Conservation (phyloP, 495 filamentous ascomycete species). For the Physcia stellaris region DNA sequence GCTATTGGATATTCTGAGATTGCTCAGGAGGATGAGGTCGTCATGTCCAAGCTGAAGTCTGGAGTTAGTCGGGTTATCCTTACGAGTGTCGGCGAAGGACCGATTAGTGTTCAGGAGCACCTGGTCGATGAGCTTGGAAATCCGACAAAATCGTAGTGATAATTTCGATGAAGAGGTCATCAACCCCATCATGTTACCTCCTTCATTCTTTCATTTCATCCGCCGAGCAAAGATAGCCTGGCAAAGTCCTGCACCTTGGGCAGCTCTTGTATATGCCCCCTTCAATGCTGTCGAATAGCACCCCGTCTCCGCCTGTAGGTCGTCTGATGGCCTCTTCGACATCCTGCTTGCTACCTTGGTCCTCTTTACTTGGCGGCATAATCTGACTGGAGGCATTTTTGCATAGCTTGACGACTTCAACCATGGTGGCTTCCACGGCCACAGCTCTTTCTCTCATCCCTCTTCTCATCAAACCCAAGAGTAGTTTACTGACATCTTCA, state of each 20-base stretch:
- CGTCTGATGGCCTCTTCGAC: constrained; percentile 16
- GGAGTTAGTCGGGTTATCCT: constrained; percentile 81
- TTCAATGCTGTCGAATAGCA: constrained; percentile 28
- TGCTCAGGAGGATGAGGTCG: constrained; percentile 37
- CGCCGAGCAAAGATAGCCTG: constrained; percentile 41
- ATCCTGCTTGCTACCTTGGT: too few species aligned
- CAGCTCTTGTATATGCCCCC: constrained; percentile 18
- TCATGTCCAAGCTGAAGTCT: constrained; percentile 47
- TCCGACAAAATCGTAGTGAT: too few species aligned
- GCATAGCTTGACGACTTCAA: constrained; percentile 59
- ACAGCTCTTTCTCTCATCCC: constrained; percentile 77
- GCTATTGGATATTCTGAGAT: constrained; percentile 19
- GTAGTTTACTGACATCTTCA: constrained; percentile 54
- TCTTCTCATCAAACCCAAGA: constrained; percentile 60
- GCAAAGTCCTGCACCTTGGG: constrained; percentile 33
- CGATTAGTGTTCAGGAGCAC: constrained; percentile 60
- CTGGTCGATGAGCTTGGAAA: constrained; percentile 61
- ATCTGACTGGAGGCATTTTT: constrained; percentile 49
- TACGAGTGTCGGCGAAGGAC: constrained; percentile 86
- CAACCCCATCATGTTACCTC: too few species aligned
- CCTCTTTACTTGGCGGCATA: constrained; percentile 31
- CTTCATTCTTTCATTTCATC: too few species aligned
- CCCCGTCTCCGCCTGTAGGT: constrained; percentile 24
- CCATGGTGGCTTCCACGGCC: constrained; percentile 58
- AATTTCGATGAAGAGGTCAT: too few species aligned